Percentiles rank a stretch among this genome's conserved stretches.
Evolutionary conservation across 768 basidiomycete genomes (phyloP).

Genomic region (Boletus insuetus): DNA sequence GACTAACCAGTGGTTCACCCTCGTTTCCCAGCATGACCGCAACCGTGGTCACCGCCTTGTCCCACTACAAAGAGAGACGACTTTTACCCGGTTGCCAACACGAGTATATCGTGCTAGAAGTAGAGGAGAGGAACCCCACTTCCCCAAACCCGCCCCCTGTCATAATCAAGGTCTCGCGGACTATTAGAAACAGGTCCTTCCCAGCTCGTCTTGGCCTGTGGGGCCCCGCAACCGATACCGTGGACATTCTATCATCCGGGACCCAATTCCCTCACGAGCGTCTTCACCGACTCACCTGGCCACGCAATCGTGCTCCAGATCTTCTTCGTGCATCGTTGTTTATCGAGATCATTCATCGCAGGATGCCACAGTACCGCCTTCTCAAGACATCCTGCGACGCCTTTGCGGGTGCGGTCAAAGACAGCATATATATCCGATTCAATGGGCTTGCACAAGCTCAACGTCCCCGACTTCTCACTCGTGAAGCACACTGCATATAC

Average conservation of each 20-base stretch:
- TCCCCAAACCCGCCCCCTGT: background rate
- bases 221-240: background rate
- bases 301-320: background rate
- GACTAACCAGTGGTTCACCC: no score
- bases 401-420: background rate
- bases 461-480: background rate
- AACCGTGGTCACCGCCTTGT: background rate
- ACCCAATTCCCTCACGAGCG: background rate
- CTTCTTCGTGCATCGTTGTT: background rate
- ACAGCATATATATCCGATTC: background rate
- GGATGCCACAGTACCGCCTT: background rate
- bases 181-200: background rate
- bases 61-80: background rate
- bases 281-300: background rate
- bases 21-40: background rate
- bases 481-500: background rate
- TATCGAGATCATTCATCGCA: background rate
- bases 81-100: background rate
- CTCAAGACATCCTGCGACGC: background rate
- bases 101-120: background rate
- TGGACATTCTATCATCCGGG: background rate
- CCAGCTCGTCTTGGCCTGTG: background rate
- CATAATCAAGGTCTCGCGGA: background rate
- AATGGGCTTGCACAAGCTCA: background rate
- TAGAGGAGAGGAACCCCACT: background rate